Evolutionary conservation across 495 filamentous ascomycete genomes (phyloP).

Genomic region (Tricharina praecox): DNA sequence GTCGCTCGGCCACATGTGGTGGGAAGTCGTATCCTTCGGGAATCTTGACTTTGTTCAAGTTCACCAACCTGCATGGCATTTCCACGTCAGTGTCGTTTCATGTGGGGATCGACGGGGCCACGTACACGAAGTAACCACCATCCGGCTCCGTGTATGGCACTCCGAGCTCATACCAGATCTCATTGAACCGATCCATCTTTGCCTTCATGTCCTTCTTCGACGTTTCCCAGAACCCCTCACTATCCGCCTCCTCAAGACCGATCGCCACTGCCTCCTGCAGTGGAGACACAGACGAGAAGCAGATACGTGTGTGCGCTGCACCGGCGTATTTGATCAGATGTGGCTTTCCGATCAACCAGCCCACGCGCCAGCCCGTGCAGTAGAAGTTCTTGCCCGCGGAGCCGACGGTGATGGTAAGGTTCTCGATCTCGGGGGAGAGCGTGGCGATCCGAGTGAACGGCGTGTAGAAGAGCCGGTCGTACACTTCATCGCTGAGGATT

Average conservation of each 20-base stretch:
- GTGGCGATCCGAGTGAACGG: slow-evolving; percentile 87
- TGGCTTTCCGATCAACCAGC: slow-evolving; percentile 76
- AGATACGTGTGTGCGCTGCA: slow-evolving; percentile 88
- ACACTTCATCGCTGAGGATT: slow-evolving; percentile 90
- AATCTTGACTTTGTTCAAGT: slow-evolving; percentile 68
- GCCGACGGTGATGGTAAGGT: slow-evolving; percentile 79
- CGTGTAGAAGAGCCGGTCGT: slow-evolving; percentile 86
- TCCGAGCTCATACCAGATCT: slow-evolving; percentile 72
- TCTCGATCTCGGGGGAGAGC: slow-evolving; percentile 68
- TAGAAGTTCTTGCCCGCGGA: slow-evolving; percentile 98
- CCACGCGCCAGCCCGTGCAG: slow-evolving; percentile 86
- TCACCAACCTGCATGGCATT: slow-evolving; percentile 41
- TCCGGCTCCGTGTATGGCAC: slow-evolving; percentile 36
- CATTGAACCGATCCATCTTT: slow-evolving; percentile 79
- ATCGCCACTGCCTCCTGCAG: slow-evolving; percentile 93
- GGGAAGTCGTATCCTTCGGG: slow-evolving; percentile 75
- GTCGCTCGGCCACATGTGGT: slow-evolving; percentile 62
- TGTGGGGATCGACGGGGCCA: background rate
- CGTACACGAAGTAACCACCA: slow-evolving; percentile 26
- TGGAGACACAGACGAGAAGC: slow-evolving; percentile 83
- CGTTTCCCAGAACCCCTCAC: slow-evolving; percentile 73
- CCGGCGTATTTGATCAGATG: slow-evolving; percentile 82
- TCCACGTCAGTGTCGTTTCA: slow-evolving; percentile 36
- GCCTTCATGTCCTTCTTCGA: slow-evolving; percentile 67
- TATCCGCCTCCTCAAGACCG: slow-evolving; percentile 79